These are phyloP conservation scores for Dactylellina sp. DNA, from an alignment of 2,329 filamentous ascomycete genomes.

Conservation along the genomic window DNA sequence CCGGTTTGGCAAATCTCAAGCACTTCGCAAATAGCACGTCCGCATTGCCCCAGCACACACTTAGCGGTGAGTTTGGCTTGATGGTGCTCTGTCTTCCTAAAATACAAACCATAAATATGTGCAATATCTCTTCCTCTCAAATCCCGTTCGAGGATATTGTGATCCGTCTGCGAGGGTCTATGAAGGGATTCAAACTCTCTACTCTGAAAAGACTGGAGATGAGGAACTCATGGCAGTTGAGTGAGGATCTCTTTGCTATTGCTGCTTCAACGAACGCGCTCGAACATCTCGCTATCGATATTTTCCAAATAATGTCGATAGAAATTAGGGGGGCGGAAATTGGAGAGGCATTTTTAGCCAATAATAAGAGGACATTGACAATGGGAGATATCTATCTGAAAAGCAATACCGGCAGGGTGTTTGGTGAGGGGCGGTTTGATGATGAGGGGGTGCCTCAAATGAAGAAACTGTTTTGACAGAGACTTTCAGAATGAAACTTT, in stretches of 20 bases:
- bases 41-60: not conserved
- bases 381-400: not conserved
- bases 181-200: not conserved
- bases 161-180: not conserved
- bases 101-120: constrained; percentile 8
- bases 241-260: not conserved
- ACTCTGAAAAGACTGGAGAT: constrained; percentile 1
- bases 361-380: not conserved
- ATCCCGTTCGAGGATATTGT: not conserved
- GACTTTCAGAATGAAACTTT: too few relatives aligned
- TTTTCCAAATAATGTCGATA: too few relatives aligned
- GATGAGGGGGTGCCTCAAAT: not conserved
- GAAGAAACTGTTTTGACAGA: too few relatives aligned
- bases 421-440: not conserved
- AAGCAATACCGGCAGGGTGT: not conserved
- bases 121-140: not conserved
- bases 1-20: constrained; percentile 3
- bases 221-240: not conserved
- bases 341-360: constrained; percentile 3
- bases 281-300: constrained; percentile 5
- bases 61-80: not conserved
- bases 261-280: not conserved
- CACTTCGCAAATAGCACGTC: not conserved
- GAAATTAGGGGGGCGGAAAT: constrained; percentile 1
- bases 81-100: constrained; percentile 1